A percentile compares a stretch with the other conserved stretches of the same genome.
phyloP scores from a whole-genome alignment of 352 stramenopile species.

The Plasmopara viticola region DNA sequence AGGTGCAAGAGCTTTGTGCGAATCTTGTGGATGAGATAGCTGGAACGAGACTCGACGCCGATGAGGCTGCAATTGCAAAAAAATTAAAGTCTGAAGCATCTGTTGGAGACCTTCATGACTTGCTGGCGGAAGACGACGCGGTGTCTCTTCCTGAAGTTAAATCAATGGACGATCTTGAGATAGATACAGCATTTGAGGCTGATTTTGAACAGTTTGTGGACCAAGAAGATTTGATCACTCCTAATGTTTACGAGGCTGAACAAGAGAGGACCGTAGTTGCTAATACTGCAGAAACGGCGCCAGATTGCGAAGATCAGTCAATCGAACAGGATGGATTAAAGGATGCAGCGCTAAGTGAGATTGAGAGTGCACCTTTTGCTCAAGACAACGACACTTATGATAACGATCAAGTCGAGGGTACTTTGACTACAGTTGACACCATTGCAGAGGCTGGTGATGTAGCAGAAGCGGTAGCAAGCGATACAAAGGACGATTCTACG shows the following conservation, averaged over 20 bases:
- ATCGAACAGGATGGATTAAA: background rate
- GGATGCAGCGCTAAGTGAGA: background rate
- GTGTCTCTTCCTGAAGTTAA: background rate
- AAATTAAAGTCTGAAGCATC: background rate
- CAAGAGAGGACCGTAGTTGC: background rate
- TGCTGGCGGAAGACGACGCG: background rate
- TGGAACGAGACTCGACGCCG: background rate
- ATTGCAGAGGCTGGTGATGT: background rate
- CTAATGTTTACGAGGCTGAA: background rate
- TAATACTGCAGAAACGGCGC: background rate
- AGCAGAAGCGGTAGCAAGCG: constrained; percentile 1
- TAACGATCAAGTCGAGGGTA: constrained; percentile 1
- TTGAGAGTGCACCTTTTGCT: background rate
- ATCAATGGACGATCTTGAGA: background rate
- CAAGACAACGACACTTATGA: background rate
- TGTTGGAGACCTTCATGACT: background rate
- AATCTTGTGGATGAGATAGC: background rate
- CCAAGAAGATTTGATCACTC: background rate
- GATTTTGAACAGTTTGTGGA: background rate
- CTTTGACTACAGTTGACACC: background rate
- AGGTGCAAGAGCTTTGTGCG: background rate
- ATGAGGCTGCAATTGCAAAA: background rate
- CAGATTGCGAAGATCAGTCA: background rate
- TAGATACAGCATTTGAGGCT: background rate
- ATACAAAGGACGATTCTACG: constrained; percentile 8